phyloP scores from a whole-genome alignment of 1,284 basidiomycete species.

The Boletus albobrunnescens region DNA sequence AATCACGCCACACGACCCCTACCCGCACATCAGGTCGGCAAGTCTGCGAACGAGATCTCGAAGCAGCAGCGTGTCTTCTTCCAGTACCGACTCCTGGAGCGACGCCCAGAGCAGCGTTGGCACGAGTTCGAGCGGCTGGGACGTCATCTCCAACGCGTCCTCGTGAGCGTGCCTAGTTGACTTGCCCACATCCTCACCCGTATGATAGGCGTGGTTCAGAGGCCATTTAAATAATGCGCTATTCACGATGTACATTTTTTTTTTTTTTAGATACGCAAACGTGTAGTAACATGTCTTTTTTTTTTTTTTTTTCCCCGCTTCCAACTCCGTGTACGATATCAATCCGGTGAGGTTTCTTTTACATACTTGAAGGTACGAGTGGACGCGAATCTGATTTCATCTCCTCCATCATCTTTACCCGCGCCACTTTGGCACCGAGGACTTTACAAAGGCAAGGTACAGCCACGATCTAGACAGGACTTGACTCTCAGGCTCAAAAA shows the following conservation, averaged over 20 bases:
- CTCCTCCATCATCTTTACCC: too few relatives aligned
- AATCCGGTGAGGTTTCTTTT: too few relatives aligned
- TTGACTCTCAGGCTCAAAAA: too few relatives aligned
- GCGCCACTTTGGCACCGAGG: too few relatives aligned
- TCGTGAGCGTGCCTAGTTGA: background rate
- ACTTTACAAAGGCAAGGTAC: too few relatives aligned
- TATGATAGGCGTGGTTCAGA: too few relatives aligned
- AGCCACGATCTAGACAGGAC: too few relatives aligned
- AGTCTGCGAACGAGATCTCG: constrained; percentile 3
- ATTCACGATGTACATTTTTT: too few relatives aligned
- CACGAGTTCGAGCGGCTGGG: constrained; percentile 17
- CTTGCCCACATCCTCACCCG: background rate
- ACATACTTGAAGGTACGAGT: too few relatives aligned
- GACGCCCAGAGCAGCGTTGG: constrained; percentile 26
- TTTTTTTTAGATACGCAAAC: too few relatives aligned
- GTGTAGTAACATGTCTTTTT: background rate
- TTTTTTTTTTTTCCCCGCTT: background rate
- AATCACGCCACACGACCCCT: background rate
- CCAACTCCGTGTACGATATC: background rate
- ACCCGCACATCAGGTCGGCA: background rate
- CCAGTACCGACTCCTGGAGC: constrained; percentile 25
- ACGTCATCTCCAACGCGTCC: constrained; percentile 23
- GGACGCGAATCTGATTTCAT: too few relatives aligned
- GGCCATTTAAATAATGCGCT: too few relatives aligned
- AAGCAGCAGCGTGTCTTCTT: constrained; percentile 16